Evolutionary conservation across 345 rosid species (phyloP).

Genomic region (Raphanus raphanistrum): DNA sequence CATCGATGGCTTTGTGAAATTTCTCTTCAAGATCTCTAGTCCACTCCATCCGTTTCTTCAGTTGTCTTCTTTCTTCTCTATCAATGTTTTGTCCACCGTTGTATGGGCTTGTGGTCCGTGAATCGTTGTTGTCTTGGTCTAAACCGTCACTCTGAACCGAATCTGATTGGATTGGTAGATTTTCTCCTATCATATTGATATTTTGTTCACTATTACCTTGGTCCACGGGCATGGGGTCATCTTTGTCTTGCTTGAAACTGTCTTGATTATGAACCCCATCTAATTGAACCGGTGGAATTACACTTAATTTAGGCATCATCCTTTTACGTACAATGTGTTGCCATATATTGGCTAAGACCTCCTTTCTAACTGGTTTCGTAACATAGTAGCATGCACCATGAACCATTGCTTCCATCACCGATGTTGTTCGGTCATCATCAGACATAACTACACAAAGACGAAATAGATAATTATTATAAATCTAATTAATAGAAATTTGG

Average conservation of each 20-base stretch:
- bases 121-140: background rate
- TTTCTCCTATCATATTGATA: background rate
- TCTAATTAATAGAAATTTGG: background rate
- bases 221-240: background rate
- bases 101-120: background rate
- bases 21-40: constrained; percentile 5
- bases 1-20: constrained; percentile 16
- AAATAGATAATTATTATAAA: background rate
- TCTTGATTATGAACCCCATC: background rate
- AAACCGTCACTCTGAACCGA: background rate
- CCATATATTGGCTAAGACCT: constrained; percentile 16
- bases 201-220: background rate
- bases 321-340: constrained; percentile 32
- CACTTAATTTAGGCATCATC: background rate
- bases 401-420: constrained; percentile 20
- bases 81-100: background rate
- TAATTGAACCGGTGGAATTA: background rate
- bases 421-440: background rate
- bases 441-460: constrained; percentile 25
- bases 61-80: background rate
- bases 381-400: constrained; percentile 28
- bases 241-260: background rate
- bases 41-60: constrained; percentile 26
- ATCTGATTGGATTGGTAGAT: background rate
- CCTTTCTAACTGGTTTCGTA: constrained; percentile 18